phyloP scores from a whole-genome alignment of 768 basidiomycete species.

The Lentinus tigrinus region DNA sequence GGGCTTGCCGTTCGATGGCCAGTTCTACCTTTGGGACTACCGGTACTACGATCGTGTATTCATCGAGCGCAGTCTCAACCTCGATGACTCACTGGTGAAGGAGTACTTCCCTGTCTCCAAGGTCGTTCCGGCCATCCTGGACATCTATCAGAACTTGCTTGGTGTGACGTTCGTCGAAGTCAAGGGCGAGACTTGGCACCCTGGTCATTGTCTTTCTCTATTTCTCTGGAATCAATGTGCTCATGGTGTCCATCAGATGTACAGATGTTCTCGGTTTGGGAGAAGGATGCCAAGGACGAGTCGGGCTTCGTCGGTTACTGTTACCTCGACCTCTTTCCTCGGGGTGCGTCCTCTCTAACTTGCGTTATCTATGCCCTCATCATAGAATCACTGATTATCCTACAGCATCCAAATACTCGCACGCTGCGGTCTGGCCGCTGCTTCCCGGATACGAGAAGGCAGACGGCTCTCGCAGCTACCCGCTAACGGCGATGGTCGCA shows the following conservation, averaged over 20 bases:
- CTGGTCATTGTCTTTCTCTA: conserved; percentile 43
- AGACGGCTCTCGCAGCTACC: conserved; percentile 65
- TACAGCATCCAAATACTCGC: conserved; percentile 83
- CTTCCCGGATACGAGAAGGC: conserved; percentile 60
- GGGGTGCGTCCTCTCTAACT: conserved; percentile 45
- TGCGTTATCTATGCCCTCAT: neutral
- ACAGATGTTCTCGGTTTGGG: conserved; percentile 84
- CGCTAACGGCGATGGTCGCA: conserved; percentile 83
- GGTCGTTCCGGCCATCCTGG: conserved; percentile 79
- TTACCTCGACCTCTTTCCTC: conserved; percentile 86
- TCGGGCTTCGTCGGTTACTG: conserved; percentile 81
- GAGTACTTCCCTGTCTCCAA: conserved; percentile 87
- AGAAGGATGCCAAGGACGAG: conserved; percentile 67
- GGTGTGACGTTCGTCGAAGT: conserved; percentile 63
- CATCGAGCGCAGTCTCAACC: conserved; percentile 61
- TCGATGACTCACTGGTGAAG: conserved; percentile 80
- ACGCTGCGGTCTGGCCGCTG: conserved; percentile 84
- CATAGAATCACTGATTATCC: conserved; percentile 39
- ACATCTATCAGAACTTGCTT: conserved; percentile 81
- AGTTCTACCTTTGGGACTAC: conserved; percentile 87
- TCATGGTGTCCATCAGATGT: conserved; percentile 49
- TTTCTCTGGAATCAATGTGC: neutral
- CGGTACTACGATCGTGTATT: conserved; percentile 69
- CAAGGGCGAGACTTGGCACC: conserved; percentile 76
- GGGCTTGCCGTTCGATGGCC: conserved; percentile 62